Conservation (phyloP, 345 rosid species). For the Lepidium africanum region DNA sequence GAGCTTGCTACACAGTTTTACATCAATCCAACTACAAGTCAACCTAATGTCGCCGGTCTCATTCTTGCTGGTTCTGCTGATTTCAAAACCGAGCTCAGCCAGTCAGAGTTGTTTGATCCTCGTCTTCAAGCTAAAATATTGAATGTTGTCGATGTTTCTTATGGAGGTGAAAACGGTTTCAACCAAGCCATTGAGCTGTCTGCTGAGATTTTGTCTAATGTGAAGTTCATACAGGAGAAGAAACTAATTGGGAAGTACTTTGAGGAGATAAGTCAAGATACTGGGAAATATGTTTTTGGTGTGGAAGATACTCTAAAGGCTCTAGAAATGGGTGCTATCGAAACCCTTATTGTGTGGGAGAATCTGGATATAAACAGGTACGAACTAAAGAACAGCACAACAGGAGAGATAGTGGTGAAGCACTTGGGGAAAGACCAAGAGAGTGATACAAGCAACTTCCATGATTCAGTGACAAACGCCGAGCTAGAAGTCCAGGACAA, state of each 20-base stretch:
- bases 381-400: conserved; percentile 49
- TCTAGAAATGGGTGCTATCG: conserved; percentile 88
- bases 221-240: conserved; percentile 94
- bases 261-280: conserved; percentile 93
- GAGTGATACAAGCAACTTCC: conserved; percentile 62
- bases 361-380: conserved; percentile 74
- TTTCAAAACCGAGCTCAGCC: conserved; percentile 90
- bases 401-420: conserved; percentile 56
- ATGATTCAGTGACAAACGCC: conserved; percentile 45
- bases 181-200: conserved; percentile 90
- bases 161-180: conserved; percentile 91
- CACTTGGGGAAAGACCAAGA: conserved; percentile 78
- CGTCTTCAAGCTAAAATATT: conserved; percentile 89
- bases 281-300: conserved; percentile 86
- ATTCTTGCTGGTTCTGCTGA: conserved; percentile 96
- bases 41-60: conserved; percentile 84
- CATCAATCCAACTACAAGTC: conserved; percentile 86
- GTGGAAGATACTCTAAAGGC: conserved; percentile 82
- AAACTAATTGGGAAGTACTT: conserved; percentile 82
- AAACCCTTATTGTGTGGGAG: conserved; percentile 88
- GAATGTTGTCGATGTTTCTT: conserved; percentile 88
- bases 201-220: conserved; percentile 80
- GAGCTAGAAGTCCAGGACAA: conserved; percentile 81
- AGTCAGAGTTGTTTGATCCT: conserved; percentile 95
- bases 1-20: conserved; percentile 92